Base-by-base conservation (phyloP, 305 asterid genomes). In the Plantago coronopus region DNA sequence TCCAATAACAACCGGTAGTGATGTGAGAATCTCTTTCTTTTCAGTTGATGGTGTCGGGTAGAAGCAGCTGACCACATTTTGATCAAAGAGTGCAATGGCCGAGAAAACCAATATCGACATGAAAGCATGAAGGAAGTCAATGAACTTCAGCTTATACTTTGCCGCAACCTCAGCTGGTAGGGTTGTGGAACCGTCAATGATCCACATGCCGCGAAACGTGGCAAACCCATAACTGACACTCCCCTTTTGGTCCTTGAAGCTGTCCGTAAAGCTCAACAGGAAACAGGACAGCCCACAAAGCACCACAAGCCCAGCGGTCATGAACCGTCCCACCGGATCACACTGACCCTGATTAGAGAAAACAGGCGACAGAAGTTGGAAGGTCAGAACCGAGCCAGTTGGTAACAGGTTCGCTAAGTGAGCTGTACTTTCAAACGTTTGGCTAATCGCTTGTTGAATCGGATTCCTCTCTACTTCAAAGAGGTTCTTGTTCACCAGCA, bases 391-490 rank as follows among this genome's bases (percentile, higher is more conserved):
- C 38, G 95, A 84, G 2, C 97, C 97, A 1, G 97, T 86, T 0
- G 97, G 97, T 47, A 86, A 86, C 78, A 86, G 91, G 69, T 84
- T 89, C 65, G 94, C 91, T 34, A 89, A 75, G 59, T 89, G 65
- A 17, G 91, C 91, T 0, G 94, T 72, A 83, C 79, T 78, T 17
- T 78, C 20, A 13, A 57, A 38, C 3, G 62, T 42, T 5, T 57
- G 62, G 62, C 72, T 13, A 14, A 53, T 53, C 4, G 58, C 58
- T 23, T 53, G 42, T 16, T 53, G 58, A 53, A 23, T 53, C 40
- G 58, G 58, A 53, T 23, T 53, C 8, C 58, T 31, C 31, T 53
- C 58, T 53, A 53, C 58, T 25, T 23, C 58, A 53, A 53, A 53
- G 40, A 53, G 58, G 58, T 53, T 53, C 58, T 53, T 53, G 20